These are phyloP conservation scores for Vitis rotundifolia DNA, from an alignment of 164 flowering plant genomes.

Conservation along the genomic window DNA sequence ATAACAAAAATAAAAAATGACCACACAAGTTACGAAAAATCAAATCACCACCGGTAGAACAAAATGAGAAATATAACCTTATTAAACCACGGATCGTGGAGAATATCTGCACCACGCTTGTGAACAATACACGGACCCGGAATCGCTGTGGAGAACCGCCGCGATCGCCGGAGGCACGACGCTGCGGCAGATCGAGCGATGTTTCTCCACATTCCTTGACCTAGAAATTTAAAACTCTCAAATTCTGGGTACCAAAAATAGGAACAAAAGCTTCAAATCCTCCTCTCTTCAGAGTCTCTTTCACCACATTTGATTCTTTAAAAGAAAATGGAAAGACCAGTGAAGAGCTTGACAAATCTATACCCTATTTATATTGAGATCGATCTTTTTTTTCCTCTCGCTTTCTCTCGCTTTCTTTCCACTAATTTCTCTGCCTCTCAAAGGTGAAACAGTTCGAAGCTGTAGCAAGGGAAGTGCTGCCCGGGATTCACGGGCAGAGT, in stretches of 20 bases:
- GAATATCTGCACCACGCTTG: constrained; percentile 97
- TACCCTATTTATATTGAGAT: no score
- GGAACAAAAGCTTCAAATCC: not conserved
- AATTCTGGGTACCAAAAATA: no score
- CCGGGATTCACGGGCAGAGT: no score
- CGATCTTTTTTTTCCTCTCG: no score
- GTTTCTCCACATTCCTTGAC: constrained; percentile 43
- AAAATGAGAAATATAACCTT: constrained; percentile 51
- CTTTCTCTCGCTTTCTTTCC: no score
- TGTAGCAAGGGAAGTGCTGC: no score
- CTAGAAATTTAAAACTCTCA: not conserved
- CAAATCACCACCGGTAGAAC: not conserved
- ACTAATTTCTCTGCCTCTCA: no score
- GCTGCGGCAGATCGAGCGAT: constrained; percentile 41
- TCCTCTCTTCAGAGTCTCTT: not conserved
- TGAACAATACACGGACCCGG: constrained; percentile 92
- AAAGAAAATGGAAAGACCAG: no score
- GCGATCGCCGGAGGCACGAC: constrained; percentile 37
- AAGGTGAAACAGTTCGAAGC: no score
- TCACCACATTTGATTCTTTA: not conserved
- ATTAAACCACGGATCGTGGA: constrained; percentile 98
- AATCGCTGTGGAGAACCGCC: constrained; percentile 61
- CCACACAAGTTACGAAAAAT: not conserved
- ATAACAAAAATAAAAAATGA: not conserved
- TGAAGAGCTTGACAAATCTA: no score